Evolutionary conservation across 2,329 filamentous ascomycete genomes (phyloP).

Genomic region (Stagonosporopsis vannaccii): DNA sequence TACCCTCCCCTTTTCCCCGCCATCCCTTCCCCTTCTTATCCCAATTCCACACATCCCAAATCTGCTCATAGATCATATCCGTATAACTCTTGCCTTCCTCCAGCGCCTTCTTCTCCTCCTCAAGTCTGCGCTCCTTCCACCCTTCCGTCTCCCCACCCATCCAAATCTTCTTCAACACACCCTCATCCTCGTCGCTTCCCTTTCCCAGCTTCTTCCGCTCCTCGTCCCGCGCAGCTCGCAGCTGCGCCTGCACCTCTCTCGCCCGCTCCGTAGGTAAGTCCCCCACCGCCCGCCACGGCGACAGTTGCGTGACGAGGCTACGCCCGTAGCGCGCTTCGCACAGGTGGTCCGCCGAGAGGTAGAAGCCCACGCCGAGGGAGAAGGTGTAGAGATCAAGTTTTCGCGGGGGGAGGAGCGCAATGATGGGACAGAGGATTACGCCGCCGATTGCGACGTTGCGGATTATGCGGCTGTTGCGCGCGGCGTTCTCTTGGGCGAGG

Average conservation of each 20-base stretch:
- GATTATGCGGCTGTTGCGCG: slow-evolving; percentile 37
- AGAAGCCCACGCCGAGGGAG: slow-evolving; percentile 58
- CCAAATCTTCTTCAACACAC: slow-evolving; percentile 45
- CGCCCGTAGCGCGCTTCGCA: slow-evolving; percentile 51
- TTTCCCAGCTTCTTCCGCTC: slow-evolving; percentile 40
- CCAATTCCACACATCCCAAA: slow-evolving; percentile 58
- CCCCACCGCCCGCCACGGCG: slow-evolving; percentile 18
- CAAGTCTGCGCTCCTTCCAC: slow-evolving; percentile 55
- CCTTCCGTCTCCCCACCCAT: slow-evolving; percentile 52
- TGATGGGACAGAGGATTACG: slow-evolving; percentile 61
- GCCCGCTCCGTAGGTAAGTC: slow-evolving; percentile 50
- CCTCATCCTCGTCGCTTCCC: slow-evolving; percentile 36
- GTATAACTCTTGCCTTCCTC: slow-evolving; percentile 52
- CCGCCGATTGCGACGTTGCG: slow-evolving; percentile 59
- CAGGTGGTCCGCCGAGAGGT: slow-evolving; percentile 60
- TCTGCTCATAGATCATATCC: slow-evolving; percentile 55
- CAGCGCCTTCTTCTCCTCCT: slow-evolving; percentile 54
- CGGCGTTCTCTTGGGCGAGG: slow-evolving; percentile 42
- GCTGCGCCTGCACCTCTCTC: slow-evolving; percentile 37
- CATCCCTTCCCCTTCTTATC: slow-evolving; percentile 47
- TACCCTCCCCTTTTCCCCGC: slow-evolving; percentile 36
- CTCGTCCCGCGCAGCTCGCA: slow-evolving; percentile 52
- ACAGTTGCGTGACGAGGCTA: slow-evolving; percentile 46
- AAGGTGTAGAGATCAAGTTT: slow-evolving; percentile 69
- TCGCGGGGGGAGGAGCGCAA: slow-evolving; percentile 65